phyloP scores from a whole-genome alignment of 805 yeast genomes.

The Wickerhamiella brachini region DNA sequence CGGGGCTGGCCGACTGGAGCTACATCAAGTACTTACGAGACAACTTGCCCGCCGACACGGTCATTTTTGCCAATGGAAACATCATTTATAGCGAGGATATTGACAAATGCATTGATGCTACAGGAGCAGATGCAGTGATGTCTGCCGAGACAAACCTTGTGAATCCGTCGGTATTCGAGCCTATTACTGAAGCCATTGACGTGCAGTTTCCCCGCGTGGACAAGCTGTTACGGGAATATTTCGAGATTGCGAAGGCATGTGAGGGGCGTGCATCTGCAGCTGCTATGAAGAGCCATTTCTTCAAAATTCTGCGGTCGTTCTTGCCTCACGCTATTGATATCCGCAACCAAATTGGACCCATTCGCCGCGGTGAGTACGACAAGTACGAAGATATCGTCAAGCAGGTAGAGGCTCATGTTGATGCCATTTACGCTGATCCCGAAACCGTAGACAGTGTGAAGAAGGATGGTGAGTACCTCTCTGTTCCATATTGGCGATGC shows the following conservation, averaged over 20 bases:
- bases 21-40: conserved; percentile 61
- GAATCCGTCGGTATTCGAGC: conserved; percentile 78
- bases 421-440: conserved; percentile 35
- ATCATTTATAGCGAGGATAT: conserved; percentile 82
- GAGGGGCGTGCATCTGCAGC: conserved; percentile 61
- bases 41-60: conserved; percentile 66
- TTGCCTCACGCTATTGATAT: conserved; percentile 64
- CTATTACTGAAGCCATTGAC: conserved; percentile 26
- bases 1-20: conserved; percentile 93
- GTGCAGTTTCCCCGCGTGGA: conserved; percentile 81
- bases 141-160: conserved; percentile 90
- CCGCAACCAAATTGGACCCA: conserved; percentile 54
- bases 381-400: conserved; percentile 43
- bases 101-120: conserved; percentile 46
- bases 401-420: conserved; percentile 56
- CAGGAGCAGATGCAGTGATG: conserved; percentile 85
- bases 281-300: conserved; percentile 86
- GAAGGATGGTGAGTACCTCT: conserved; percentile 61
- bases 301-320: conserved; percentile 74
- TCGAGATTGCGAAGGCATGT: conserved; percentile 55
- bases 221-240: conserved; percentile 67
- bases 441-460: conserved; percentile 46
- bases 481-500: conserved; percentile 88
- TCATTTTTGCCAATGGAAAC: conserved; percentile 89
- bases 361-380: conserved; percentile 32